phyloP scores from a whole-genome alignment of 345 rosid genomes.

The Brassica cretica region DNA sequence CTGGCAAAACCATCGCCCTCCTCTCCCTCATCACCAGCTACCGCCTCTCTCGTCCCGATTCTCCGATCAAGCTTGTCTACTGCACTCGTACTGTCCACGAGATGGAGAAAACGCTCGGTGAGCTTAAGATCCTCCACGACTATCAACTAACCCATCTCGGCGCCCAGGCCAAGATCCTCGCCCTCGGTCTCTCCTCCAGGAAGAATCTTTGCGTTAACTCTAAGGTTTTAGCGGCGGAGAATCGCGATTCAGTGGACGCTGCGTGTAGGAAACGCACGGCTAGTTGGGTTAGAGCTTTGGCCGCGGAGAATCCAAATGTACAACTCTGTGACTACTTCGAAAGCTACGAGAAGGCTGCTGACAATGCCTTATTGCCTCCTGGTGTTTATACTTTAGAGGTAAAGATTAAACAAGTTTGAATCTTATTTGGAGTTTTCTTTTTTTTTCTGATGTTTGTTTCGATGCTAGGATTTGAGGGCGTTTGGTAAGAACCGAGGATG shows the following conservation, averaged over 20 bases:
- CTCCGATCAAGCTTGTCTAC: conserved; percentile 79
- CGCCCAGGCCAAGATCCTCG: conserved; percentile 68
- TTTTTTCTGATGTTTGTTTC: conserved; percentile 12
- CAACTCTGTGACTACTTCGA: conserved; percentile 85
- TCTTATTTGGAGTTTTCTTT: not conserved
- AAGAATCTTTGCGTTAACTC: conserved; percentile 90
- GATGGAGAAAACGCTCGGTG: conserved; percentile 97
- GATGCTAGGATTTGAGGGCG: conserved; percentile 70
- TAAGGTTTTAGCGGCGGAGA: conserved; percentile 71
- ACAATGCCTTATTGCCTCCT: conserved; percentile 77
- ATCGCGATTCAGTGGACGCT: conserved; percentile 96
- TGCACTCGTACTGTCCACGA: conserved; percentile 98
- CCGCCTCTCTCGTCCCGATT: conserved; percentile 62
- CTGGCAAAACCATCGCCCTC: conserved; percentile 94
- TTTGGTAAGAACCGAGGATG: conserved; percentile 85
- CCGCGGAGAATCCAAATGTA: conserved; percentile 70
- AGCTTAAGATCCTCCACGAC: conserved; percentile 69
- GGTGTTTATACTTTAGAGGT: conserved; percentile 97
- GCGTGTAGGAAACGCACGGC: conserved; percentile 91
- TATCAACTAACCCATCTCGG: conserved; percentile 76
- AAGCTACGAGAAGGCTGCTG: conserved; percentile 81
- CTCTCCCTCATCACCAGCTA: conserved; percentile 94
- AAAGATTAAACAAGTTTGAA: not conserved
- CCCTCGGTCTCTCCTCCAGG: conserved; percentile 80
- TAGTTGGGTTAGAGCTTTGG: conserved; percentile 81